Evolutionary conservation across 192 early-diverging fungal species (phyloP), one percentile per base, ranked within the genome.

Genomic region (Backusella westeae): DNA sequence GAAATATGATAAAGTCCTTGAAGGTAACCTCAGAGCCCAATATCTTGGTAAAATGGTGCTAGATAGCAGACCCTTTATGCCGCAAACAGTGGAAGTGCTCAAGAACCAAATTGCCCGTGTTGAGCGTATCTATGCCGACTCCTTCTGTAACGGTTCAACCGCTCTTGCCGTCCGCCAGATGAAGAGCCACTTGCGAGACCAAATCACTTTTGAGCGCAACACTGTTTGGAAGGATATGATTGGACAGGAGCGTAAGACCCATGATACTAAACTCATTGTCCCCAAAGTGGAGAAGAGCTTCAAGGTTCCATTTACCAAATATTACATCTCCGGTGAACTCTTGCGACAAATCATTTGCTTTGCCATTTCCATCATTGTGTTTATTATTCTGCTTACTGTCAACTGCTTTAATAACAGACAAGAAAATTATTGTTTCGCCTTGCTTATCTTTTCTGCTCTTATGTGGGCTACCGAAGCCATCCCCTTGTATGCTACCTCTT

Each of bases 1-100:
- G 82, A 96, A 97, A 85, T 95, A 92, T 80, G 94, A 96, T 82
- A 96, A 96, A 79, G 89, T 96, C 6, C 91, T 91, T 9, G 83
- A 86, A 17, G 89, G 87, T 36, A 78, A 78, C 15, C 78, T 84
- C 6, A 75, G 81, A 39, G 10, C 69, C 19, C 71, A 75, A 8
- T 87, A 87, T 39, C 77, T 87, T 36, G 76, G 76, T 12, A 83
- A 82, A 56, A 79, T 84, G 38, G 89, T 94, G 0, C 82, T 91
- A n/a, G 67, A 78, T 4, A 80, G 87, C 0, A 80, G 84, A 26
- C 87, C 90, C 1, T 94, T 90, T 81, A 83, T 86, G 63, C 59
- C 83, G 6, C 77, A 84, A 26, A 88, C 91, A 0, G 84, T 84
- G 32, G 78, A 83, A 7, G 42, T 70, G 0, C 69, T 93, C 41